Evolutionary conservation across 2,329 filamentous ascomycete species (phyloP), one percentile per base, ranked within the genome.

Genomic region (Calonectria hongkongensis): DNA sequence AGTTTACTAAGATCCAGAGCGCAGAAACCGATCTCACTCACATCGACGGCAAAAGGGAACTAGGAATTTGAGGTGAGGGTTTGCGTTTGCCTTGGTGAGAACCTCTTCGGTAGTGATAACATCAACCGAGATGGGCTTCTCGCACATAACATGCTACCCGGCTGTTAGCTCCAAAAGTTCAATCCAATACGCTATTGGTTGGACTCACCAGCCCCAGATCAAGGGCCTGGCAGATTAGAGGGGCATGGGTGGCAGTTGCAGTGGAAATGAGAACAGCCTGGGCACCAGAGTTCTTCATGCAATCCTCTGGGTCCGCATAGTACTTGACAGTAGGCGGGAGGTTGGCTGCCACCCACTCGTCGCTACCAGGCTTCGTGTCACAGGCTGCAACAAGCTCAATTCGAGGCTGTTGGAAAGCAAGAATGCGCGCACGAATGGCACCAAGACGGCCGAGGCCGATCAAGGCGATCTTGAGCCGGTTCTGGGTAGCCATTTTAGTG

Each of bases 241-340:
- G 50, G 10, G 50, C 50, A 54, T 54, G 50, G 10, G 50, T 54
- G 15, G 50, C 50, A 4, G 50, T 54, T 9, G 50, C 50, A 5
- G 50, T 54, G 15, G 50, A 54, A 33, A 54, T 54, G 3, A 54
- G 50, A 4, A 54, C 21, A 13, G 50, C 50, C 27, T 54, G 50
- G 18, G 50, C 50, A 54, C 50, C 50, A 16, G 27, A 30, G 50
- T 54, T 54, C 50, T n/a, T 54, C 50, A 54, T 54, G n/a, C 50
- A 54, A 10, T 54, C 50, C 27, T 54, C 50, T 5, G 50, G 50
- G n/a, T 54, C 50, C 15, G 50, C 25, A 18, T 30, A 54, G 27
- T 30, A 54, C 50, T 54, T 54, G 50, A 54, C 50, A 33, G 27
- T 18, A 5, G 50, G 28, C 16, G 50, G 50, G 6, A 54, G 27